Evolutionary conservation across 2,329 filamentous ascomycete species (phyloP).

Genomic region (Fragosphaeria purpurea): DNA sequence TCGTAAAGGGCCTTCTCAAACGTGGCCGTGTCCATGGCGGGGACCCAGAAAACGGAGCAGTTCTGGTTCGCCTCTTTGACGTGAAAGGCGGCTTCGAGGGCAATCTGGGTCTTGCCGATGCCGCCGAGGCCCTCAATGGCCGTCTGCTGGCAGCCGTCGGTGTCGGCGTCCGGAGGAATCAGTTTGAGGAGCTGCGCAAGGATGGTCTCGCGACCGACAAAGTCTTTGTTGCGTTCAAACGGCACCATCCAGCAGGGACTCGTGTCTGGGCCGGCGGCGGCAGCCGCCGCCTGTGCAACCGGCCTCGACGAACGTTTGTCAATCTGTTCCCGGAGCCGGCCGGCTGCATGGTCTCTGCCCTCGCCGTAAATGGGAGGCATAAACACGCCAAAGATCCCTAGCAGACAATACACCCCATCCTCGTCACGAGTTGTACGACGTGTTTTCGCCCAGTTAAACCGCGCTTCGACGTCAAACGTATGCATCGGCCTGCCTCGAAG

Average conservation of each 20-base stretch:
- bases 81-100: constrained; percentile 23
- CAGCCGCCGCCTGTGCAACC: too few species aligned
- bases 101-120: constrained; percentile 28
- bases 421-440: constrained; percentile 5
- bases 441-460: constrained; percentile 6
- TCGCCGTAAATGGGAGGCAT: constrained; percentile 11
- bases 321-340: neutral
- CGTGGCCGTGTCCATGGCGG: constrained; percentile 16
- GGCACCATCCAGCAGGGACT: constrained; percentile 8
- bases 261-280: too few species aligned
- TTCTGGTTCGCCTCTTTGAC: constrained; percentile 16
- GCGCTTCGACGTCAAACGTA: neutral
- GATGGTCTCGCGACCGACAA: constrained; percentile 15
- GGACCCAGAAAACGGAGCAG: constrained; percentile 31
- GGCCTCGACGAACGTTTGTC: neutral
- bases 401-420: constrained; percentile 1
- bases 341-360: constrained; percentile 1
- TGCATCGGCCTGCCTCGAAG: neutral
- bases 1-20: constrained; percentile 26
- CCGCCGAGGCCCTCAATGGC: constrained; percentile 22
- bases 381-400: constrained; percentile 7
- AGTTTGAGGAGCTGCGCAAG: constrained; percentile 10
- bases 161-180: constrained; percentile 4
- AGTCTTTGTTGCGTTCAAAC: constrained; percentile 16
- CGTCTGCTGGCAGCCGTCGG: constrained; percentile 18